Base-by-base conservation (phyloP, 768 basidiomycete genomes). In the Suillus decipiens region DNA sequence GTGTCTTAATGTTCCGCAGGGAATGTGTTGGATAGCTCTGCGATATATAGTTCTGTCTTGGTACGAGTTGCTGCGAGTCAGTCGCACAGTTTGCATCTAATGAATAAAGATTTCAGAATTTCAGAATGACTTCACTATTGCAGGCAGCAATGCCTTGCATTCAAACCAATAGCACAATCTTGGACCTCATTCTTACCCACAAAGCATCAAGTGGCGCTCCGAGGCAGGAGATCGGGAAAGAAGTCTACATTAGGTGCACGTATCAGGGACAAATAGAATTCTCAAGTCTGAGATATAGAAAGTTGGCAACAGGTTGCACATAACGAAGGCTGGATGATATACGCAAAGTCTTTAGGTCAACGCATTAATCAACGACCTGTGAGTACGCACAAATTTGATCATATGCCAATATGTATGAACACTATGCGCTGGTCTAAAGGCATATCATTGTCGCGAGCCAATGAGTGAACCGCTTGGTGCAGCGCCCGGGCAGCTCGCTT, bases 351-450 rank as follows among this genome's bases (percentile, higher is more conserved):
- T 19, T 53, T 2, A 53, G 51, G 19, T 33, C 1, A 12, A 51
- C 9, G 0, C 8, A 3, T 31, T 17, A 3, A 19, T 48, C 24
- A 48, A 31, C 0, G 5, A 31, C 9, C 3, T 28, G 9, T 9
- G 17, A 19, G 10, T 2, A 33, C 31, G 51, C 31, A 53, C 31
- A 1, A n/a, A 53, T 33, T 12, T 7, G 17, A 19, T 63, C 59
- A 60, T 51, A 60, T 14, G 36, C 63, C 63, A 37, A 61, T 47
- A 15, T 64, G 63, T 5, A 64, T 17, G 43, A 64, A 64, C 11
- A 47, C 12, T 24, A 64, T 64, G 39, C 61, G 62, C 28, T 62
- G 50, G 31, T 55, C 41, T 9, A 64, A 33, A 5, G 33, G 60
- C 0, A 64, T 61, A 3, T 33, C 50, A 9, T 58, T 60, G 34